Base-by-base conservation (phyloP, 129 eudicot species). In the Calendula officinalis region DNA sequence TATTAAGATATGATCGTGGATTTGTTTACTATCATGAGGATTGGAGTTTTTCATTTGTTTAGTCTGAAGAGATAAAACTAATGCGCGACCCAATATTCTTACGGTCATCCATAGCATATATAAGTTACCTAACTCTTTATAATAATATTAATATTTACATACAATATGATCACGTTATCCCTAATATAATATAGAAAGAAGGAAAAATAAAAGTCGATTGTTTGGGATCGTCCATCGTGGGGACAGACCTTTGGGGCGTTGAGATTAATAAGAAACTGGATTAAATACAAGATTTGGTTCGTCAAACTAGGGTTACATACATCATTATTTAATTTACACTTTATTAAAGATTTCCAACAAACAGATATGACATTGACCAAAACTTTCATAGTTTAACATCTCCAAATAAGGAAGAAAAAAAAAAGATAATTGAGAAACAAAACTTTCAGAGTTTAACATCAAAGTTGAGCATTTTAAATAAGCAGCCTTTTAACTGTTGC, bases 261-360 rank as follows among this genome's bases (percentile, higher is more conserved):
- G 50, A 45, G 9, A 45, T 45, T 15, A 10, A 45, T 12, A 9
- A 45, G 13, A 45, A 11, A 45, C 6, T 45, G 4, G 50, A 45
- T 11, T 0, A 45, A 3, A 3, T 9, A 45, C 5, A 9, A 45
- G 13, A 12, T 45, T 45, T 45, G 1, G 12, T 11, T 45, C 50
- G 50, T 45, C 50, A 45, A 45, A 45, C 50, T 45, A 43, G 10
- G n/a, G 49, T 45, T 45, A 45, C 50, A 45, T 45, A 13, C 50
- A 45, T 45, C 50, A 45, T 45, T 8, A 9, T 45, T 45, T 45
- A 45, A 45, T 45, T 44, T 15, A 5, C 1, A 45, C 50, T 45
- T 45, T 45, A 12, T 45, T 45, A 45, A 45, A 45, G 16, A 45
- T 10, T 45, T 45, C 5, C 13, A 45, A 45, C 50, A 45, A 45